Conservation (phyloP, 495 filamentous ascomycete genomes). For the Lophium mytilinum region DNA sequence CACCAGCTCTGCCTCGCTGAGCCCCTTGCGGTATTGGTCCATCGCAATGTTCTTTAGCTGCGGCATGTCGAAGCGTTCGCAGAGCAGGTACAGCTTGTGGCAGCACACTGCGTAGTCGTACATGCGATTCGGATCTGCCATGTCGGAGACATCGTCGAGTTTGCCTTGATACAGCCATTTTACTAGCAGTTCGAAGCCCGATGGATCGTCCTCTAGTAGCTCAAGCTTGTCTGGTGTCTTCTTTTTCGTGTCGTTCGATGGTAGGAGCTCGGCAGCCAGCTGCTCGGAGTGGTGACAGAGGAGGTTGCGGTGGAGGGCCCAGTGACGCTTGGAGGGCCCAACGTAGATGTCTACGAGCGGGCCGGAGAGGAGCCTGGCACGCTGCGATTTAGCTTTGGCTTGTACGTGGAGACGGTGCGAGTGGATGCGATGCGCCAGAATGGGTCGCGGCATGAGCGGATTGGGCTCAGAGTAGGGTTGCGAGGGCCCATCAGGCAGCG, state of each 20-base stretch:
- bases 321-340: constrained; percentile 35
- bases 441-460: constrained; percentile 6
- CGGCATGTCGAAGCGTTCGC: constrained; percentile 40
- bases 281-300: constrained; percentile 40
- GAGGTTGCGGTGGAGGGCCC: constrained; percentile 41
- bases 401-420: constrained; percentile 21
- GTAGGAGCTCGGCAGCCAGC: constrained; percentile 35
- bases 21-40: constrained; percentile 41
- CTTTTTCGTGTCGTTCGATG: constrained; percentile 20
- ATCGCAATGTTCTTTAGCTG: constrained; percentile 43
- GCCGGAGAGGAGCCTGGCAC: constrained; percentile 41
- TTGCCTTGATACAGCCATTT: constrained; percentile 46
- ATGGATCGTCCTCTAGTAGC: constrained; percentile 36
- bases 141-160: constrained; percentile 37
- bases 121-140: constrained; percentile 35
- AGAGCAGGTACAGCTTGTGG: constrained; percentile 43
- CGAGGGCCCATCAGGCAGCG: constrained; percentile 1
- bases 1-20: constrained; percentile 37
- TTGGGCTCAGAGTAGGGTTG: not conserved
- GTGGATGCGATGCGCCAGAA: constrained; percentile 15
- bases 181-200: constrained; percentile 43
- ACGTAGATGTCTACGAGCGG: constrained; percentile 41
- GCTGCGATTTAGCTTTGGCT: constrained; percentile 26
- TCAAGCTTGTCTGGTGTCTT: constrained; percentile 31
- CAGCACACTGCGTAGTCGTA: constrained; percentile 44